A percentile compares a stretch with the other conserved stretches of the same genome.
Evolutionary conservation across 2,329 filamentous ascomycete species (phyloP).

Genomic region (Pyrenophora tritici-repentis): DNA sequence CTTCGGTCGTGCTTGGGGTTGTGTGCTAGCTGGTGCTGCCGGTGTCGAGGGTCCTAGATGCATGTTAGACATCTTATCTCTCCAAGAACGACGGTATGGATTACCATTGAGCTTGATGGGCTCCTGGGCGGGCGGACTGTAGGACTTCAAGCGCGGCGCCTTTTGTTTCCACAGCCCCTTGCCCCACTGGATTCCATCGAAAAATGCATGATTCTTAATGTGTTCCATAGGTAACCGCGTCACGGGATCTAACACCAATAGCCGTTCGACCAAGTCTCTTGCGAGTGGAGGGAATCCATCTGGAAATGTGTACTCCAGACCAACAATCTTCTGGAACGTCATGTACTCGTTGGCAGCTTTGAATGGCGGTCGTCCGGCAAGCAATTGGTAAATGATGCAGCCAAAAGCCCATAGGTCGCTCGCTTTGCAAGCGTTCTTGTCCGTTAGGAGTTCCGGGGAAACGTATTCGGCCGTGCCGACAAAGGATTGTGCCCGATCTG

Average conservation of each 20-base stretch:
- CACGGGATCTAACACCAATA: constrained; percentile 85
- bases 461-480: constrained; percentile 98
- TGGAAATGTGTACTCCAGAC: constrained; percentile 91
- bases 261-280: constrained; percentile 84
- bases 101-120: constrained; percentile 58
- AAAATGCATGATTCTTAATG: constrained; percentile 96
- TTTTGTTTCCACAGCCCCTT: constrained; percentile 86
- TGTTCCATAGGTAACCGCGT: constrained; percentile 89
- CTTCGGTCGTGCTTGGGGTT: constrained; percentile 59
- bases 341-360: constrained; percentile 95
- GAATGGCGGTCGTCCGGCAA: constrained; percentile 95
- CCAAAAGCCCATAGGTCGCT: constrained; percentile 99
- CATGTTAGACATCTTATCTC: constrained; percentile 24
- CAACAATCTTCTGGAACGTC: constrained; percentile 98
- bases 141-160: constrained; percentile 83
- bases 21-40: constrained; percentile 21
- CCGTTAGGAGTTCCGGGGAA: constrained; percentile 92
- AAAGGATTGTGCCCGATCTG: constrained; percentile 85
- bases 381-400: constrained; percentile 94
- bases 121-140: constrained; percentile 76
- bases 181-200: constrained; percentile 84
- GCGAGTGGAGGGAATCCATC: constrained; percentile 83
- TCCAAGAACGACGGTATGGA: constrained; percentile 12
- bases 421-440: constrained; percentile 96
- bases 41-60: constrained; percentile 36